phyloP scores from a whole-genome alignment of 495 filamentous ascomycete genomes.

The Hypoxylon intermedium region DNA sequence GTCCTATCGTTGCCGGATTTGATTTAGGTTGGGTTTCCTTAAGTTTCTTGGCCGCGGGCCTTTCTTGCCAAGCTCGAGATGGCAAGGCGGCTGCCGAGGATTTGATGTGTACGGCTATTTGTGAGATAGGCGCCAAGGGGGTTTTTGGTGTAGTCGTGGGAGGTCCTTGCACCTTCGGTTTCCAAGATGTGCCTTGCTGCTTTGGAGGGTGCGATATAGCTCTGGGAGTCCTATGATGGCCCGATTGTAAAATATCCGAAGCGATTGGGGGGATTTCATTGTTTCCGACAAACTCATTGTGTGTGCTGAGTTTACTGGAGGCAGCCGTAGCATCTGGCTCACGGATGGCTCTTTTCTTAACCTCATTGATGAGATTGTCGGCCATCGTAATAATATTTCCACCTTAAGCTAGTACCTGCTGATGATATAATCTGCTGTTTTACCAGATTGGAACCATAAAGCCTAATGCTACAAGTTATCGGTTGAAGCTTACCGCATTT shows the following conservation, averaged over 20 bases:
- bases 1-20: background rate
- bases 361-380: slow-evolving; percentile 7
- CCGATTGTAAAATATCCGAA: slow-evolving; percentile 28
- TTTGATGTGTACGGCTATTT: slow-evolving; percentile 39
- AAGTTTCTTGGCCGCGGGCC: background rate
- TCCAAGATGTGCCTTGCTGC: slow-evolving; percentile 2
- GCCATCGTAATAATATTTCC: slow-evolving; percentile 6
- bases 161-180: slow-evolving; percentile 3
- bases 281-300: too few relatives aligned
- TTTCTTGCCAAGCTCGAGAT: slow-evolving; percentile 6
- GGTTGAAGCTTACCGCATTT: background rate
- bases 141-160: slow-evolving; percentile 5
- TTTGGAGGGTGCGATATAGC: slow-evolving; percentile 9
- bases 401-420: slow-evolving; percentile 7
- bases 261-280: slow-evolving; percentile 15
- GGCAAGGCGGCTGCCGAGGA: slow-evolving; percentile 35
- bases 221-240: slow-evolving; percentile 3
- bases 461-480: background rate
- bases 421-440: slow-evolving; percentile 5
- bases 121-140: slow-evolving; percentile 9
- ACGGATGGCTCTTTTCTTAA: background rate
- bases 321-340: background rate
- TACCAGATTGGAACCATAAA: background rate
- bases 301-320: background rate
- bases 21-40: background rate